Percentiles rank a stretch among this genome's conserved stretches.
Conservation (phyloP, 257 asterid species). For the Solanum rostratum region DNA sequence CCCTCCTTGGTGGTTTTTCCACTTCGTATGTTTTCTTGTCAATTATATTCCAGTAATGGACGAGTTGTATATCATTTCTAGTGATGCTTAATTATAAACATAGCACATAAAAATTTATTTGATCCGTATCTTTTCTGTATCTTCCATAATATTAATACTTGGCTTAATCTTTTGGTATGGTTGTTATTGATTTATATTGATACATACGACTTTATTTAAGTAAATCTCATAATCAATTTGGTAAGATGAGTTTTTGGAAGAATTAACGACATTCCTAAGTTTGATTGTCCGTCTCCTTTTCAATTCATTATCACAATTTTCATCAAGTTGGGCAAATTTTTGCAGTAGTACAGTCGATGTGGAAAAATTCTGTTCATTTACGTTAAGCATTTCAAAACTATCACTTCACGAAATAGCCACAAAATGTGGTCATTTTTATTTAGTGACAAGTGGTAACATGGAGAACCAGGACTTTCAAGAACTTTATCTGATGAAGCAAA, state of each 20-base stretch:
- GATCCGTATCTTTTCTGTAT: background rate
- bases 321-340: background rate
- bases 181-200: background rate
- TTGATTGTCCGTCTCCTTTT: background rate
- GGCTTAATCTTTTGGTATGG: background rate
- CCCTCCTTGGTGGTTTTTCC: too few relatives aligned
- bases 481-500: background rate
- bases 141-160: background rate
- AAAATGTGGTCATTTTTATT: background rate
- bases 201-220: background rate
- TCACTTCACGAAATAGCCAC: background rate
- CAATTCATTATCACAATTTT: background rate
- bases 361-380: background rate
- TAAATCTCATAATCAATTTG: background rate
- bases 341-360: background rate
- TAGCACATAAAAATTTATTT: too few relatives aligned
- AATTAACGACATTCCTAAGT: background rate
- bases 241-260: background rate
- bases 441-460: constrained; percentile 11
- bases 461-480: constrained; percentile 6
- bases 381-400: background rate
- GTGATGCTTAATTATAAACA: too few relatives aligned
- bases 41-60: too few relatives aligned
- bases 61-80: too few relatives aligned
- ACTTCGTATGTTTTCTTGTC: too few relatives aligned